phyloP scores from a whole-genome alignment of 1,284 basidiomycete species.

The Wolfiporia cocos region DNA sequence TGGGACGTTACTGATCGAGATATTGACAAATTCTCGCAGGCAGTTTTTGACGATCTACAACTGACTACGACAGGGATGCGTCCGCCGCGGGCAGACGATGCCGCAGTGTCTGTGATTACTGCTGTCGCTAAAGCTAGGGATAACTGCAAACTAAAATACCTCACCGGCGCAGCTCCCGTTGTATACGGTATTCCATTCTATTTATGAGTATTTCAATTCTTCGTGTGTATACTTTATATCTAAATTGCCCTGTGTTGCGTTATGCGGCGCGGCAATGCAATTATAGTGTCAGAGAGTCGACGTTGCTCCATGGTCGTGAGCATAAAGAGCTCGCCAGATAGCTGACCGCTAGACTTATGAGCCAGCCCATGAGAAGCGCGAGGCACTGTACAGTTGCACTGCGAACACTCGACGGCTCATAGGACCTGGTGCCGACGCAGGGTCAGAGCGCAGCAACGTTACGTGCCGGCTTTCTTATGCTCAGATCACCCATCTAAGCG shows the following conservation, averaged over 20 bases:
- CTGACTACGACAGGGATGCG: slow-evolving; percentile 40
- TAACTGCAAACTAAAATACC: slow-evolving; percentile 83
- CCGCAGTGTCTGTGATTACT: slow-evolving; percentile 53
- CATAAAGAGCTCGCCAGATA: no score
- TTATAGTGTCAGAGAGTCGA: no score
- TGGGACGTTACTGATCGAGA: slow-evolving; percentile 99
- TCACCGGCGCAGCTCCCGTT: slow-evolving; percentile 94
- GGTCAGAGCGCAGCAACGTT: no score
- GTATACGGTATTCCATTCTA: slow-evolving; percentile 94
- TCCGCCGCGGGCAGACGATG: slow-evolving; percentile 19
- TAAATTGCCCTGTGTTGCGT: background rate
- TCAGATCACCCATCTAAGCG: no score
- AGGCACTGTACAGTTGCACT: no score
- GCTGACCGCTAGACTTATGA: no score
- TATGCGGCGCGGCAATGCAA: no score
- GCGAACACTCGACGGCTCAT: no score
- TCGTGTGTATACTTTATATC: background rate
- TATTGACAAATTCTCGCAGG: slow-evolving; percentile 87
- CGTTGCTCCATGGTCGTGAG: no score
- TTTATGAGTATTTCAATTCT: slow-evolving; percentile 29
- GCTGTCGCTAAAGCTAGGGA: slow-evolving; percentile 80
- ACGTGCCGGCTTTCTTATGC: no score
- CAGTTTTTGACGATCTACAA: slow-evolving; percentile 74
- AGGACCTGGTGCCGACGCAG: no score
- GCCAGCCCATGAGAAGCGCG: no score